These are phyloP conservation scores for Falciphora oryzae DNA, from an alignment of 2,329 filamentous ascomycete genomes.

Conservation along the genomic window DNA sequence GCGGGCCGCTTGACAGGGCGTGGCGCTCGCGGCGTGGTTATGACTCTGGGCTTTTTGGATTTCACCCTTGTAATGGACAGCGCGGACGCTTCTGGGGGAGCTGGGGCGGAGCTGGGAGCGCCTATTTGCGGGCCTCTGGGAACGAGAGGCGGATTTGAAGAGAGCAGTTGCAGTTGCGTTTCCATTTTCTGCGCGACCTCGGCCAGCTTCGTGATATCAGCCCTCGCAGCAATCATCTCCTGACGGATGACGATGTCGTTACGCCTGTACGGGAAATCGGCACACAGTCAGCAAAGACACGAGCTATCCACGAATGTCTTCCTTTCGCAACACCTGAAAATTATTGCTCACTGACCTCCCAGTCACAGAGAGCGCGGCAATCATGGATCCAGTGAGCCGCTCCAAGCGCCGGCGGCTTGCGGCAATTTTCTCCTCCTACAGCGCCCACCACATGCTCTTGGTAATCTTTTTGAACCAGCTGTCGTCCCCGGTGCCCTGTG, in stretches of 20 bases:
- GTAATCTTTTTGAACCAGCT: neutral
- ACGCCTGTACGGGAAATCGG: too few species aligned
- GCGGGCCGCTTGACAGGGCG: neutral
- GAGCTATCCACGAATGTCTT: neutral
- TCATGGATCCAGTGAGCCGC: neutral
- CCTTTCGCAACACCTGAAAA: neutral
- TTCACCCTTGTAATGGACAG: too few species aligned
- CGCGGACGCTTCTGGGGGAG: too few species aligned
- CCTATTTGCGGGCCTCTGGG: too few species aligned
- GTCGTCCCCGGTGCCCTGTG: neutral
- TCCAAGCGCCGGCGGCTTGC: neutral
- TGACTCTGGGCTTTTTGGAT: too few species aligned
- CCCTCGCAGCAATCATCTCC: neutral
- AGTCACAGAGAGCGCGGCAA: neutral
- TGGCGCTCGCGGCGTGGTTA: neutral
- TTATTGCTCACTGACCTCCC: neutral
- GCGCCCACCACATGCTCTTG: neutral
- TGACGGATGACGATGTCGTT: neutral
- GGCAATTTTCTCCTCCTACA: neutral
- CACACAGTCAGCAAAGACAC: too few species aligned
- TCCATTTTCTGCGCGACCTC: neutral
- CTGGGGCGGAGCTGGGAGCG: neutral
- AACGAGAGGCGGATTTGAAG: neutral
- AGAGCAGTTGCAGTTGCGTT: neutral
- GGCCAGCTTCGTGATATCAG: neutral